Evolutionary conservation across 2,329 filamentous ascomycete genomes (phyloP), one percentile per base, ranked within the genome.

Genomic region (Penicillium sp.): DNA sequence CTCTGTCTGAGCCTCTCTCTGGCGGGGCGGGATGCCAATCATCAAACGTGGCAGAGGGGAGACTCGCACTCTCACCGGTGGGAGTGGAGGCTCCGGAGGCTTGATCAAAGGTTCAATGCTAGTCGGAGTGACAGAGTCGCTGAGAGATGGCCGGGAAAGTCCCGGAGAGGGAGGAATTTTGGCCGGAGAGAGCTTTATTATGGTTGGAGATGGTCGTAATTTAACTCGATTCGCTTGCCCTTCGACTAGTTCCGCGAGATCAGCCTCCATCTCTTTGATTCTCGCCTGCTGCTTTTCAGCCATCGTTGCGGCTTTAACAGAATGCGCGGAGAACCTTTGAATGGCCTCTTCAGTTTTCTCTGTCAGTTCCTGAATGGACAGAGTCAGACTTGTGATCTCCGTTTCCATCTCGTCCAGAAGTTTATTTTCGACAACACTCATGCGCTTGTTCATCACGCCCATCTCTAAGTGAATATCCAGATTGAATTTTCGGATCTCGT

Each of bases 401-500:
- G 26, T 35, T 6, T 63, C 58, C 30, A 65, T 16, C 1, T 64
- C 62, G 13, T 60, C 58, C 13, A 64, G 14, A 6, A 65, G 7
- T 14, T 53, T 59, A 16, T 38, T 54, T 42, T 67, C 61, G n/a
- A 65, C 56, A 14, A 11, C 25, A 6, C 22, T 55, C 40, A 67
- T 11, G 11, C 57, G 60, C n/a, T 52, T 52, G 38, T 65, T 58
- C 58, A 62, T 60, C 13, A 43, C 42, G 3, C 42, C 54, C 14
- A 63, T 59, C 13, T 65, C 57, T 4, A 65, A 30, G 3, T 60
- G 59, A 1, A 62, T 33, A n/a, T 64, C 58, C 11, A 63, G 56
- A 16, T 64, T 64, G 25, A 61, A 61, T 19, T 61, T 60, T 55
- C 58, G 55, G 30, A 64, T 54, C 11, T 65, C 63, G 7, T 43